Percentiles rank a stretch among this genome's conserved stretches.
These are phyloP conservation scores for Wallacemonas rigidus DNA, from an alignment of 208 protist genomes.

Conservation along the genomic window DNA sequence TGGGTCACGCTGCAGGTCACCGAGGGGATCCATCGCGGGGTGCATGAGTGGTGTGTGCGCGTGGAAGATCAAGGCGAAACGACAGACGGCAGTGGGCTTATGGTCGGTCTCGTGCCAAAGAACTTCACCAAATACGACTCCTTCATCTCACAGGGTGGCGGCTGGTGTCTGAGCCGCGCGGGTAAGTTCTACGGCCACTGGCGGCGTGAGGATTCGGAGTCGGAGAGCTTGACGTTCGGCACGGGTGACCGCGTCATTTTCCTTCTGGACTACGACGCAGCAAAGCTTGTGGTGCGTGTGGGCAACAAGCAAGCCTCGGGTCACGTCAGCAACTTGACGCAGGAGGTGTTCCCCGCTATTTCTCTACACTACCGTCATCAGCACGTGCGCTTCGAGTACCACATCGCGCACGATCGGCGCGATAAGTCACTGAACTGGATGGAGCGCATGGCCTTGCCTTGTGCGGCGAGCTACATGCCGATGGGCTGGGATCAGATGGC, in stretches of 20 bases:
- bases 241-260: slow-evolving; percentile 90
- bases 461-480: slow-evolving; percentile 62
- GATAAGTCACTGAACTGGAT: slow-evolving; percentile 69
- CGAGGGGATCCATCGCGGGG: slow-evolving; percentile 81
- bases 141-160: slow-evolving; percentile 92
- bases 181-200: slow-evolving; percentile 95
- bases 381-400: slow-evolving; percentile 92
- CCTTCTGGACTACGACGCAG: slow-evolving; percentile 85
- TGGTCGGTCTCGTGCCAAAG: slow-evolving; percentile 92
- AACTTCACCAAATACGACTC: slow-evolving; percentile 91
- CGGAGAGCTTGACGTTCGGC: slow-evolving; percentile 66
- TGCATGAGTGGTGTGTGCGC: slow-evolving; percentile 92
- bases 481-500: slow-evolving; percentile 44
- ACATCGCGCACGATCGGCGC: slow-evolving; percentile 64
- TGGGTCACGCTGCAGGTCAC: slow-evolving; percentile 93
- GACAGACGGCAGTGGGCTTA: slow-evolving; percentile 90
- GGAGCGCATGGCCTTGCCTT: slow-evolving; percentile 58
- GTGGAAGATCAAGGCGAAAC: slow-evolving; percentile 93
- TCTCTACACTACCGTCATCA: slow-evolving; percentile 93
- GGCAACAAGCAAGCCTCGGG: slow-evolving; percentile 81
- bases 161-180: slow-evolving; percentile 91
- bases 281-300: slow-evolving; percentile 86
- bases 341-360: slow-evolving; percentile 90
- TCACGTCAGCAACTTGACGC: slow-evolving; percentile 83
- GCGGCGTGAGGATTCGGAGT: slow-evolving; percentile 70